phyloP scores from a whole-genome alignment of 768 basidiomycete genomes.

The Ramaria sp. region DNA sequence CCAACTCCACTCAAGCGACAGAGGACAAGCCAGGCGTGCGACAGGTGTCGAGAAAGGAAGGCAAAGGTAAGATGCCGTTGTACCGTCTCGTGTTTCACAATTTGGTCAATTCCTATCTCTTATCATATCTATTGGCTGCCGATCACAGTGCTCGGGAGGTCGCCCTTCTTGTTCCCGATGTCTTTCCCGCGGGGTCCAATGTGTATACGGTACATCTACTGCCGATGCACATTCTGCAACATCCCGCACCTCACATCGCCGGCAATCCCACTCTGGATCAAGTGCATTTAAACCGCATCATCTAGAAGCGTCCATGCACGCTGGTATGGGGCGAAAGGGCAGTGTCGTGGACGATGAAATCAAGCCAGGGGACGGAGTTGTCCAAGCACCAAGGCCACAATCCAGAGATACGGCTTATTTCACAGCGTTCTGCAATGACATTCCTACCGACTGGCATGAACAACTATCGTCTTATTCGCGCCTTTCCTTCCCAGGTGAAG shows the following conservation, averaged over 20 bases:
- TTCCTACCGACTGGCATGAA: too few species aligned
- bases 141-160: slow-evolving; percentile 54
- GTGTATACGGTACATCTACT: slow-evolving; percentile 37
- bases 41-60: slow-evolving; percentile 62
- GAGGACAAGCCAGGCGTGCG: slow-evolving; percentile 65
- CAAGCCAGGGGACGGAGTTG: not conserved
- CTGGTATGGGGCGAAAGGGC: not conserved
- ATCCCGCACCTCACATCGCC: not conserved
- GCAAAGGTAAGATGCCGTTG: slow-evolving; percentile 45
- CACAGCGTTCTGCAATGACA: too few species aligned
- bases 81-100: not conserved
- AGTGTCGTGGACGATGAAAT: not conserved
- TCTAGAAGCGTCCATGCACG: not conserved
- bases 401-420: not conserved
- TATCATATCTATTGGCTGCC: not conserved
- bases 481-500: too few species aligned
- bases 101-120: too few species aligned
- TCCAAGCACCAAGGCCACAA: not conserved
- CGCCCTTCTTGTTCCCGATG: slow-evolving; percentile 63
- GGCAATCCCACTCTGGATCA: not conserved
- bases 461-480: too few species aligned
- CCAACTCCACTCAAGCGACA: slow-evolving; percentile 27
- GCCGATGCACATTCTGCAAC: not conserved
- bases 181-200: slow-evolving; percentile 40
- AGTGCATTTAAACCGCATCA: not conserved